Base-by-base conservation (phyloP, 2,329 filamentous ascomycete species). In the Xylariaceae sp. region DNA sequence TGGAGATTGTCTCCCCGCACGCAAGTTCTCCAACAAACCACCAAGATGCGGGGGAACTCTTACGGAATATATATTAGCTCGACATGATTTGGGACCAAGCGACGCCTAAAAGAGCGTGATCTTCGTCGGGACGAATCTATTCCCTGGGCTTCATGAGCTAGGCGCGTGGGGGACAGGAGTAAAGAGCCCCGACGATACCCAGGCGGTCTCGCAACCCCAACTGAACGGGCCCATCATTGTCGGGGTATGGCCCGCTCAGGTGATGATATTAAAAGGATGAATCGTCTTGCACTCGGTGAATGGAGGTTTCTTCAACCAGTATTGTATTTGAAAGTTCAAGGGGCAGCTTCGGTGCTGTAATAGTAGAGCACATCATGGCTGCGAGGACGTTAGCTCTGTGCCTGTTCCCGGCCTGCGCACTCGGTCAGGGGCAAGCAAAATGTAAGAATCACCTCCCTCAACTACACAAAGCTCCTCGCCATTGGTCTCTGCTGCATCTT, bases 361-460 rank as follows among this genome's bases (percentile, higher is more conserved):
- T 43, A 47, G 37, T 43, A 47, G 37, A 53, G 41, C 46, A 49
- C 51, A 42, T 44, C 56, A 60, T 60, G 58, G 47, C 54, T 34
- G 41, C 39, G 8, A 55, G 40, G 52, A 56, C 19, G 51, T 32
- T 60, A 30, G 54, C 52, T 29, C 44, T 60, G 7, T 57, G 51
- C 47, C 44, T 59, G 35, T 41, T 60, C 9, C 54, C 56, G 8
- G 54, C 44, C 5, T 57, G 53, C 51, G 59, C 50, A 29, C 19
- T 59, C 26, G 56, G 47, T 12, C 56, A 60, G 32, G 49, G 39
- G 37, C 51, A 40, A 40, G 59, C 41, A 31, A 55, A 59, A 51
- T 59, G 58, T 60, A 52, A 60, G 57, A 30, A 44, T 34, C 19
- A 12, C 4, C 19, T 45, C 39, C 19, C n/a, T 9, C 27, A 12